A percentile compares a stretch with the other conserved stretches of the same genome.
Evolutionary conservation across 441 rosid species (phyloP).

Genomic region (Raphanus hybrid): DNA sequence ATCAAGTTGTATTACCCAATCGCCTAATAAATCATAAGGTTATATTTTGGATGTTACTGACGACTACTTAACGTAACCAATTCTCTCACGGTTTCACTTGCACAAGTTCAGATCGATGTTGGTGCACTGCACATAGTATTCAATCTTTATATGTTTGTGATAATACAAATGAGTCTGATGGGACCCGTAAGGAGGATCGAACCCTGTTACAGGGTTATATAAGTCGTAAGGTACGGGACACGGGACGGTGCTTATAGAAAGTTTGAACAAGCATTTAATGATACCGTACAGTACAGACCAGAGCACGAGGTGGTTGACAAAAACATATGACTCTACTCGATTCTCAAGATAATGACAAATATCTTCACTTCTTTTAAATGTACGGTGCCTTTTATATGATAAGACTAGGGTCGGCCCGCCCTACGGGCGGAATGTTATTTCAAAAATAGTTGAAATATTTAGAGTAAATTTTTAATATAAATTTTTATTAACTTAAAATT

Average conservation of each 20-base stretch:
- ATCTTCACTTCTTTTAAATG: conserved; percentile 12
- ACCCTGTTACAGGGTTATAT: not conserved
- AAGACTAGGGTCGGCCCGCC: too few relatives aligned
- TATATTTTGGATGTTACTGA: not conserved
- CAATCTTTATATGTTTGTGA: not conserved
- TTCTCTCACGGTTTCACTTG: not conserved
- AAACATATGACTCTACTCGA: not conserved
- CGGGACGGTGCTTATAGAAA: not conserved
- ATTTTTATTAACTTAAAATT: too few relatives aligned
- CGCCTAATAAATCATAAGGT: not conserved
- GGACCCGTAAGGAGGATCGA: not conserved
- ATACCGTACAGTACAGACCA: conserved; percentile 18
- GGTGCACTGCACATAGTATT: not conserved
- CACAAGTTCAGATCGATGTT: not conserved
- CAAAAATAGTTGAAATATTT: too few relatives aligned
- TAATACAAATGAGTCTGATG: not conserved
- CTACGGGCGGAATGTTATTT: too few relatives aligned
- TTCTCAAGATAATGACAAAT: not conserved
- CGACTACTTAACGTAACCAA: not conserved
- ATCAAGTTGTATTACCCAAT: not conserved
- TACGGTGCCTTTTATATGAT: too few relatives aligned
- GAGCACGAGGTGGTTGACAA: conserved; percentile 26
- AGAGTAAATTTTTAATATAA: too few relatives aligned
- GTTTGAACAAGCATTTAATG: conserved; percentile 14
- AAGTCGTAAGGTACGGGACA: conserved; percentile 12